Percentiles rank a stretch among this genome's conserved stretches.
phyloP scores from a whole-genome alignment of 2,329 filamentous ascomycete species.

The Drechslerella dactyloides region DNA sequence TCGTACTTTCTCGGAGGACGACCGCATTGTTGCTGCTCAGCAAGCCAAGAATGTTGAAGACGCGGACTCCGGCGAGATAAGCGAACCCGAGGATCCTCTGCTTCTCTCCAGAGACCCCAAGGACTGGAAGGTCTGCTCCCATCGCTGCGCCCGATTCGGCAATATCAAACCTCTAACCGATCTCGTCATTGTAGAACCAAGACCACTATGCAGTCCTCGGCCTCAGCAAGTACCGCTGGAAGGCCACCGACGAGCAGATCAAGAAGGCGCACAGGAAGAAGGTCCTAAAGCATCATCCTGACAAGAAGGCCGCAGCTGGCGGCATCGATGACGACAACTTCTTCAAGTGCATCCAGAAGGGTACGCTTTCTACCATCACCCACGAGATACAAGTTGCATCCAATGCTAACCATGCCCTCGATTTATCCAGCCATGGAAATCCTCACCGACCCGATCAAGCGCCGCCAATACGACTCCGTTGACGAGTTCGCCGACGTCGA shows the following conservation, averaged over 20 bases:
- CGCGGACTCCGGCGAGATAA: constrained; percentile 86
- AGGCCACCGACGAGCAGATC: constrained; percentile 96
- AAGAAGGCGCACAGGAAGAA: constrained; percentile 99
- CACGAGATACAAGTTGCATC: too few species aligned
- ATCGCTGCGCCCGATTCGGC: too few species aligned
- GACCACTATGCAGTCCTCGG: constrained; percentile 98
- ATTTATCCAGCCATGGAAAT: constrained; percentile 75
- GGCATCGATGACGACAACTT: constrained; percentile 92
- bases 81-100: constrained; percentile 89
- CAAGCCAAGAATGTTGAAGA: constrained; percentile 95
- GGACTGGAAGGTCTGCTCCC: constrained; percentile 87
- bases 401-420: background rate
- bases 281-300: constrained; percentile 97
- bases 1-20: constrained; percentile 98
- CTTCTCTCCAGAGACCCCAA: constrained; percentile 93
- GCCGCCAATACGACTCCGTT: constrained; percentile 94
- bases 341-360: constrained; percentile 99
- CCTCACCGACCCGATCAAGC: constrained; percentile 87
- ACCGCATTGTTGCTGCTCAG: constrained; percentile 93
- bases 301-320: constrained; percentile 95
- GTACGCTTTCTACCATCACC: constrained; percentile 23
- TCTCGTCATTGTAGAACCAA: constrained; percentile 68
- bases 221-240: constrained; percentile 87
- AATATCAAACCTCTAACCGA: background rate
- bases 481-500: constrained; percentile 93